Base-by-base conservation (phyloP, 805 yeast species). In the Ogataea henricii region DNA sequence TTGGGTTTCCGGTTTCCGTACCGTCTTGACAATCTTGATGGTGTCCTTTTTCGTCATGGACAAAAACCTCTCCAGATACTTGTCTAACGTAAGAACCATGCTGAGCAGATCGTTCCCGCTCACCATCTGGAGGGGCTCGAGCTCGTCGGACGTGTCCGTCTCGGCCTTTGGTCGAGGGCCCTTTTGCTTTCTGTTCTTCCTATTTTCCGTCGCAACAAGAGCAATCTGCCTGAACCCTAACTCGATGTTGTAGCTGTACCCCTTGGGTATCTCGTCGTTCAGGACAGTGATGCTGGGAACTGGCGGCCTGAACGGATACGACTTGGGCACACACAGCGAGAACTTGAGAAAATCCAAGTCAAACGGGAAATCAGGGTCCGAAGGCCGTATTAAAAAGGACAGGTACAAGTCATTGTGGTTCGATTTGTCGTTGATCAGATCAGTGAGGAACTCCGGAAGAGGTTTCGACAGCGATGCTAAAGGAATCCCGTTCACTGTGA, bases 281-380 rank as follows among this genome's bases (percentile, higher is more conserved):
- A 81, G 69, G 6, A 87, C 85, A 29, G 72, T 66, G 3, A 85
- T 71, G 13, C 73, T 65, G 1, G 89, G 87, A 14, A 60, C 51
- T 3, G 66, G 62, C 16, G 59, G 64, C n/a, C 59, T 58, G 30
- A 48, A 43, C 0, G 89, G 89, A 55, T 83, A 86, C 27, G 66
- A 67, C 2, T 64, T 58, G 0, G 92, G 89, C 3, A 86, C 69
- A 32, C 72, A 64, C 26, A 87, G 62, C 38, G 79, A 74, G 26
- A 85, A 57, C 42, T 77, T 73, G 47, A 86, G 69, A n/a, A 62
- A 56, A 2, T 73, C 75, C 25, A 86, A 63, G 45, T 83, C 89
- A 58, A 73, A 85, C 0, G 90, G 85, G 59, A 87, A 86, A 38
- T 85, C 86, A 0, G 90, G 90, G 59, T 85, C 91, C 0, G 83